Evolutionary conservation across 129 eudicot species (phyloP), one percentile per base, ranked within the genome.

Genomic region (Scalesia atractyloides): DNA sequence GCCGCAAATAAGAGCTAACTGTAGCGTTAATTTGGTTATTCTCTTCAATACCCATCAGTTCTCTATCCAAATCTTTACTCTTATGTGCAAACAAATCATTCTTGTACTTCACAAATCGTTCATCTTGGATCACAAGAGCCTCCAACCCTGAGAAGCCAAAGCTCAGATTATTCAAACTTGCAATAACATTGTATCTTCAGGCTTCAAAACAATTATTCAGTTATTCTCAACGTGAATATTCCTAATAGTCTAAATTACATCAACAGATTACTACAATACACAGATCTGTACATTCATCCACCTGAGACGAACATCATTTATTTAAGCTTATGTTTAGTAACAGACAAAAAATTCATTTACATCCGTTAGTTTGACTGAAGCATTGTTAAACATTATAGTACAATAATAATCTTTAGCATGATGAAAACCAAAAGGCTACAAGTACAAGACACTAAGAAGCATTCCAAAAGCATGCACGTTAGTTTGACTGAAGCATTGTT

Each of bases 61-160:
- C 98, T 72, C 98, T 84, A 49, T 94, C 98, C 77, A 90, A 2
- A 64, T 87, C 97, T 73, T 72, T 84, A 77, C 96, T 93, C 80
- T 86, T 85, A 67, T 68, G 82, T 79, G 93, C 76, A 58, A 94
- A 94, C 79, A 94, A 82, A 86, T 90, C 97, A 81, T 75, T 83
- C 79, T 82, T 88, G 80, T 80, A 86, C 57, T 70, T 86, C 64
- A 54, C 73, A 72, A 86, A 90, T 78, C 96, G 80, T 75, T 80
- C 91, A 61, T 94, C 97, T 16, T 53, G 54, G 30, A 67, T 81
- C 79, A 72, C 80, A 15, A 94, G 84, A 26, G 68, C 84, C 71
- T 94, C 97, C 90, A 94, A 80, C 72, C 98, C 98, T 94, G 80
- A 65, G 5, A 69, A 57, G 19, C 36, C n/a, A 56, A 64, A 60